phyloP scores from a whole-genome alignment of 2,329 filamentous ascomycete species.

The Sporothrix phasma region DNA sequence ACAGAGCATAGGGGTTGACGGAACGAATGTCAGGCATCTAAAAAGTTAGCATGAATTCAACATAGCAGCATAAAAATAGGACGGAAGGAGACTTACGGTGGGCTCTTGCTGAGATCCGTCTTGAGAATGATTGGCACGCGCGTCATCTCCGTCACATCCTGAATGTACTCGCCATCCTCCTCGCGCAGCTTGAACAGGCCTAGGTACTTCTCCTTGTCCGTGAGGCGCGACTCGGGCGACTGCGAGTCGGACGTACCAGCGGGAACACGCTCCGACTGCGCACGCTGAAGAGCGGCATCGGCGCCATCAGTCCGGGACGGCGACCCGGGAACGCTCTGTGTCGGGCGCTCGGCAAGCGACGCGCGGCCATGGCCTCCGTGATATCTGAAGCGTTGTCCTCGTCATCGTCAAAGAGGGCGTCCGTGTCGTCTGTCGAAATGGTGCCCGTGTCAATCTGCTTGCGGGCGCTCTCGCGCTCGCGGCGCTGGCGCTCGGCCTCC shows the following conservation, averaged over 20 bases:
- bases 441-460: slow-evolving; percentile 93
- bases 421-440: slow-evolving; percentile 84
- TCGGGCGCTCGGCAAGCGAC: slow-evolving; percentile 78
- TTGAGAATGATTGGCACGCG: slow-evolving; percentile 95
- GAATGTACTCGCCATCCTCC: slow-evolving; percentile 90
- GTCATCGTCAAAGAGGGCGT: slow-evolving; percentile 91
- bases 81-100: slow-evolving; percentile 67
- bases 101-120: slow-evolving; percentile 97
- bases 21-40: slow-evolving; percentile 76
- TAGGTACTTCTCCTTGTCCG: slow-evolving; percentile 93
- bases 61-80: no score
- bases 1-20: slow-evolving; percentile 66
- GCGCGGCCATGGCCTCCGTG: slow-evolving; percentile 84
- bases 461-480: slow-evolving; percentile 77
- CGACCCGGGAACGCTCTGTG: slow-evolving; percentile 90
- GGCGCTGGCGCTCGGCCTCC: slow-evolving; percentile 58
- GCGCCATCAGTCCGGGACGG: slow-evolving; percentile 68
- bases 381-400: slow-evolving; percentile 75
- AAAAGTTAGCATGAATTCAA: slow-evolving; percentile 24
- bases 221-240: slow-evolving; percentile 67
- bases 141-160: slow-evolving; percentile 97
- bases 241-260: no score
- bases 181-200: slow-evolving; percentile 83
- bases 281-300: slow-evolving; percentile 58
- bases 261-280: slow-evolving; percentile 85